Conservation (phyloP, 2,329 filamentous ascomycete genomes). For the Cladorrhinum sp. region DNA sequence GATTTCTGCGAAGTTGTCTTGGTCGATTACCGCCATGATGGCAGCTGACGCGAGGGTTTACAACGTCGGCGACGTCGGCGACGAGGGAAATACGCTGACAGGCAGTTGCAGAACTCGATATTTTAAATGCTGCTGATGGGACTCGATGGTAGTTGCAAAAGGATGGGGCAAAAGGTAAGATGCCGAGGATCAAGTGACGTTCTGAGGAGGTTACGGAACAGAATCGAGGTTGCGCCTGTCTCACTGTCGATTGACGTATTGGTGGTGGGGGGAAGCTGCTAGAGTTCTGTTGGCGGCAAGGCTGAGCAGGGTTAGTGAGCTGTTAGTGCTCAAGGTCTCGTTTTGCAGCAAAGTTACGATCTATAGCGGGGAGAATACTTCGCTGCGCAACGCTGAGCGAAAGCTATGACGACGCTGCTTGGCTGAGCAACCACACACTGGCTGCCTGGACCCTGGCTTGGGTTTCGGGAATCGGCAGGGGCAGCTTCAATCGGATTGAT, state of each 20-base stretch:
- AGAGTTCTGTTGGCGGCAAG: not conserved
- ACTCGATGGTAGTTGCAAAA: not conserved
- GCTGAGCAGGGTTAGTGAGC: not conserved
- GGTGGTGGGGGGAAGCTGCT: conserved; percentile 10
- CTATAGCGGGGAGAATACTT: not conserved
- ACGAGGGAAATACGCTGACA: not conserved
- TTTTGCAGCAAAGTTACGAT: not conserved
- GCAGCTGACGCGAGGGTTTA: conserved; percentile 13
- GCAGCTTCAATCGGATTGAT: not conserved
- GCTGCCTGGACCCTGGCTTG: not conserved
- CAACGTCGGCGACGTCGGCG: conserved; percentile 8
- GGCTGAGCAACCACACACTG: not conserved
- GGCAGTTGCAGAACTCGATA: not conserved
- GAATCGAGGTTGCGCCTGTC: not conserved
- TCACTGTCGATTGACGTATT: conserved; percentile 13
- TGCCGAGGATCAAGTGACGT: not conserved
- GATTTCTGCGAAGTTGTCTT: conserved; percentile 76
- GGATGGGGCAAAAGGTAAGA: not conserved
- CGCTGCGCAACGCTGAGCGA: not conserved
- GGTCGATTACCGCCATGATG: conserved; percentile 48
- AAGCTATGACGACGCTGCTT: conserved; percentile 5
- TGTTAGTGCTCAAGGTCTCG: not conserved
- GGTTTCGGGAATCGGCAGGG: not conserved
- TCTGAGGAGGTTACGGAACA: not conserved
- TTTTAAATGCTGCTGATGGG: not conserved